Conservation (phyloP, 768 basidiomycete genomes). For the Leccinum uliginosum region DNA sequence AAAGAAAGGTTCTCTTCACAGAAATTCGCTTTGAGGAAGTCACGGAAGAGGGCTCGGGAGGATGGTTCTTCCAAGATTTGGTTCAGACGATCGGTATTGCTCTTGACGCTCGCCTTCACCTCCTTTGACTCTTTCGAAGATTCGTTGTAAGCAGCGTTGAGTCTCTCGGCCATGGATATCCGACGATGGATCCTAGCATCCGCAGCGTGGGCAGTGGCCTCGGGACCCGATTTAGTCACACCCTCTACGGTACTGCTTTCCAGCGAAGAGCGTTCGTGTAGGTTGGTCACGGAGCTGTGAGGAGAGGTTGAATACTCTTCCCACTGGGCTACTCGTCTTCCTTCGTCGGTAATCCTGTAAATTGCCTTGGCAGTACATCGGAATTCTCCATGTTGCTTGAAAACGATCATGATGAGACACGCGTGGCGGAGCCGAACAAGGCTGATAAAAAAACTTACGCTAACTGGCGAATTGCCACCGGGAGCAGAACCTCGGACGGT, state of each 20-base stretch:
- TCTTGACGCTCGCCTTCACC: slow-evolving; percentile 64
- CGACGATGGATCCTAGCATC: slow-evolving; percentile 73
- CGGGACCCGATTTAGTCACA: slow-evolving; percentile 20
- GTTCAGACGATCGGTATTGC: slow-evolving; percentile 85
- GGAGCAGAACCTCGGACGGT: slow-evolving; percentile 81
- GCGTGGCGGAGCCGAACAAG: neutral
- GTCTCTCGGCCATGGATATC: slow-evolving; percentile 71
- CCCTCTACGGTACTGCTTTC: slow-evolving; percentile 35
- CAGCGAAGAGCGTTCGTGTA: slow-evolving; percentile 58
- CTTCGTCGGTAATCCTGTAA: slow-evolving; percentile 93
- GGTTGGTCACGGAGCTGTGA: slow-evolving; percentile 59
- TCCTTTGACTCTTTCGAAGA: slow-evolving; percentile 43
- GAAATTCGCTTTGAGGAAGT: slow-evolving; percentile 90
- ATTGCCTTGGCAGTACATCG: slow-evolving; percentile 93
- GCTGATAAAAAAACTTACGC: slow-evolving; percentile 40
- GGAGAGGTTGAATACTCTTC: slow-evolving; percentile 55
- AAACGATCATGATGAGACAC: slow-evolving; percentile 12
- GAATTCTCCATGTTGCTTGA: slow-evolving; percentile 90
- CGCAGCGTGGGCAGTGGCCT: slow-evolving; percentile 29
- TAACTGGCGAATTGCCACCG: slow-evolving; percentile 69
- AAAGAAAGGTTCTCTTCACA: slow-evolving; percentile 98
- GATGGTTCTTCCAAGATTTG: slow-evolving; percentile 93
- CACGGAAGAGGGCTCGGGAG: slow-evolving; percentile 85
- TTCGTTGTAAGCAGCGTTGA: slow-evolving; percentile 49
- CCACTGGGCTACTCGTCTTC: slow-evolving; percentile 83